Percentiles rank a stretch among this genome's conserved stretches.
Conservation (phyloP, 2,329 filamentous ascomycete genomes). For the Microcera coccophila region DNA sequence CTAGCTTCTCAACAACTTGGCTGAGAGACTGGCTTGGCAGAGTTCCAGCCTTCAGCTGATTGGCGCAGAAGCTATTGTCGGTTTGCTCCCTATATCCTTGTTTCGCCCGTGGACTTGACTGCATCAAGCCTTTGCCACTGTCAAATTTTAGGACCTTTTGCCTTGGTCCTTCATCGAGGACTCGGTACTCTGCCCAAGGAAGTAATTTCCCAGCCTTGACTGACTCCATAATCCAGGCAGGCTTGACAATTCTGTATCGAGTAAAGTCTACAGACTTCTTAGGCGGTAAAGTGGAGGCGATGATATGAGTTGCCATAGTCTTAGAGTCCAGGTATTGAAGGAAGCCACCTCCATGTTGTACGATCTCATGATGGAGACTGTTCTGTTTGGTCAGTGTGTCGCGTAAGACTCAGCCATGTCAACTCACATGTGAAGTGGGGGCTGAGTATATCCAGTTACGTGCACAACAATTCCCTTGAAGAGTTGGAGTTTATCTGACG, state of each 20-base stretch:
- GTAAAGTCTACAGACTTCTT: constrained; percentile 90
- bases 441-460: constrained; percentile 94
- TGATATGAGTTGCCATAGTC: constrained; percentile 92
- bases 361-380: constrained; percentile 75
- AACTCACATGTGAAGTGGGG: constrained; percentile 71
- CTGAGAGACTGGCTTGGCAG: constrained; percentile 27
- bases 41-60: constrained; percentile 54
- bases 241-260: constrained; percentile 87
- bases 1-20: constrained; percentile 27
- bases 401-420: no score
- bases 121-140: constrained; percentile 61
- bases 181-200: constrained; percentile 80
- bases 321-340: constrained; percentile 94
- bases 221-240: constrained; percentile 90
- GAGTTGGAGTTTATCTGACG: constrained; percentile 69
- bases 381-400: constrained; percentile 12
- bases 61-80: constrained; percentile 76
- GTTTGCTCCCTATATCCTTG: constrained; percentile 77
- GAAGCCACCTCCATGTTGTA: constrained; percentile 90
- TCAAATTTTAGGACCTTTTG: constrained; percentile 71
- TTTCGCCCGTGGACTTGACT: constrained; percentile 54
- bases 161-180: constrained; percentile 76
- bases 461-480: constrained; percentile 90
- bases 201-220: constrained; percentile 75
- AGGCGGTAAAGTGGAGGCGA: constrained; percentile 82